These are phyloP conservation scores for Conoideocrella luteorostrata DNA, from an alignment of 2,329 filamentous ascomycete species.

Conservation along the genomic window DNA sequence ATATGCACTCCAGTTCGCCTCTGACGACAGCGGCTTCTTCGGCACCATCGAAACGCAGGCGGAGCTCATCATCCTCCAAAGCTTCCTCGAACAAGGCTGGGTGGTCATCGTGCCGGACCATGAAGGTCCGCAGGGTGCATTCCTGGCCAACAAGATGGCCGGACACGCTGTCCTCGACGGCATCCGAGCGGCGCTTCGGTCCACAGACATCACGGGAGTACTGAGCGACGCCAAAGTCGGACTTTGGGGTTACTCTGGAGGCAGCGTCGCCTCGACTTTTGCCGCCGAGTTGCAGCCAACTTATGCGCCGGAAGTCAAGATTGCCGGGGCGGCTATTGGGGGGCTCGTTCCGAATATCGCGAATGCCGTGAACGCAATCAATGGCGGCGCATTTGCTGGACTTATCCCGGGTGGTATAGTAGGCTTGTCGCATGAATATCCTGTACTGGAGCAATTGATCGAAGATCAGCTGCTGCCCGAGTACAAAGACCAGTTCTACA, in stretches of 20 bases:
- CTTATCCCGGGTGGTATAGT: slow-evolving; percentile 17
- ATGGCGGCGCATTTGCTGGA: slow-evolving; percentile 12
- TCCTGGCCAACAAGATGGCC: slow-evolving; percentile 31
- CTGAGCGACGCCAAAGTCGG: slow-evolving; percentile 24
- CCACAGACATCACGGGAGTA: slow-evolving; percentile 21
- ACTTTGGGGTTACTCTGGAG: slow-evolving; percentile 35
- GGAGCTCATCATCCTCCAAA: slow-evolving; percentile 18
- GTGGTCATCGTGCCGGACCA: slow-evolving; percentile 44
- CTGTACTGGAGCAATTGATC: slow-evolving; percentile 8
- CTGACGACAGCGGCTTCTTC: slow-evolving; percentile 24
- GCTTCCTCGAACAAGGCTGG: slow-evolving; percentile 36
- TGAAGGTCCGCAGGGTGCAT: slow-evolving; percentile 36
- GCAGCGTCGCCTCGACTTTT: slow-evolving; percentile 7
- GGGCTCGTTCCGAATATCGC: slow-evolving; percentile 14
- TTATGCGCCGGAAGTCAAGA: slow-evolving; percentile 17
- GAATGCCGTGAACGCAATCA: slow-evolving; percentile 10
- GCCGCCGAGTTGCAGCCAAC: slow-evolving; percentile 7
- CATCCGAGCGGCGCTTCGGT: slow-evolving; percentile 32
- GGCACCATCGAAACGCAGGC: slow-evolving; percentile 22
- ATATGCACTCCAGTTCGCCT: slow-evolving; percentile 14
- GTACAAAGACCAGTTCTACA: slow-evolving; percentile 2
- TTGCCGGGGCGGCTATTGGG: slow-evolving; percentile 16
- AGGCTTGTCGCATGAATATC: slow-evolving; percentile 15
- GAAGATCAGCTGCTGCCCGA: slow-evolving; percentile 13
- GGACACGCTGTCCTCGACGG: slow-evolving; percentile 38